A percentile compares a stretch with the other conserved stretches of the same genome.
Evolutionary conservation across 495 filamentous ascomycete genomes (phyloP).

Genomic region (Recurvomyces mirabilis): DNA sequence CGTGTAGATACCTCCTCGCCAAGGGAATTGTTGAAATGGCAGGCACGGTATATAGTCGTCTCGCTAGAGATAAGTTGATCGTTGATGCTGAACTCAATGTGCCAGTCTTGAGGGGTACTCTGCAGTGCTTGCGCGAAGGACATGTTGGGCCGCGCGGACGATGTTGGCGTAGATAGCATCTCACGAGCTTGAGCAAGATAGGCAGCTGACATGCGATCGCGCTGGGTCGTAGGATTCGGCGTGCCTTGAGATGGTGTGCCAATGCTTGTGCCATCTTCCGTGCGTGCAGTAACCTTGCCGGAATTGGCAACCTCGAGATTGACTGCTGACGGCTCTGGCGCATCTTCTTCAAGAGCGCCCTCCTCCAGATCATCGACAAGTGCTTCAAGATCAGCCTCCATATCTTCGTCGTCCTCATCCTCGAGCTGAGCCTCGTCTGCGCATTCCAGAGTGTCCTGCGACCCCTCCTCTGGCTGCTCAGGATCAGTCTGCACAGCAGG

Average conservation of each 20-base stretch:
- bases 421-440: conserved; percentile 79
- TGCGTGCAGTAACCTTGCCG: conserved; percentile 89
- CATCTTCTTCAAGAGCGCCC: conserved; percentile 60
- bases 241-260: conserved; percentile 69
- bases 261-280: conserved; percentile 86
- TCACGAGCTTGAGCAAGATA: conserved; percentile 35
- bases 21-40: conserved; percentile 59
- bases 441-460: conserved; percentile 64
- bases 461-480: conserved; percentile 6
- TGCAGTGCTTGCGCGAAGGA: conserved; percentile 81
- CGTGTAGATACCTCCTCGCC: conserved; percentile 56
- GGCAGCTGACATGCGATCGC: conserved; percentile 37
- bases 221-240: conserved; percentile 23
- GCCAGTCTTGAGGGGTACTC: conserved; percentile 81
- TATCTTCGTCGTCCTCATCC: conserved; percentile 66
- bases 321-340: conserved; percentile 73
- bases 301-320: conserved; percentile 85
- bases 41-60: conserved; percentile 91
- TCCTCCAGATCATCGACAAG: conserved; percentile 88
- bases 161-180: conserved; percentile 24
- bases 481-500: conserved; percentile 36
- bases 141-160: conserved; percentile 43
- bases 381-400: conserved; percentile 62
- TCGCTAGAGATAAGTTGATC: conserved; percentile 75
- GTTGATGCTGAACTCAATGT: conserved; percentile 89